Evolutionary conservation across 139 green algal genomes (phyloP), one percentile per base, ranked within the genome.

Genomic region (Coccomyxa sp.): DNA sequence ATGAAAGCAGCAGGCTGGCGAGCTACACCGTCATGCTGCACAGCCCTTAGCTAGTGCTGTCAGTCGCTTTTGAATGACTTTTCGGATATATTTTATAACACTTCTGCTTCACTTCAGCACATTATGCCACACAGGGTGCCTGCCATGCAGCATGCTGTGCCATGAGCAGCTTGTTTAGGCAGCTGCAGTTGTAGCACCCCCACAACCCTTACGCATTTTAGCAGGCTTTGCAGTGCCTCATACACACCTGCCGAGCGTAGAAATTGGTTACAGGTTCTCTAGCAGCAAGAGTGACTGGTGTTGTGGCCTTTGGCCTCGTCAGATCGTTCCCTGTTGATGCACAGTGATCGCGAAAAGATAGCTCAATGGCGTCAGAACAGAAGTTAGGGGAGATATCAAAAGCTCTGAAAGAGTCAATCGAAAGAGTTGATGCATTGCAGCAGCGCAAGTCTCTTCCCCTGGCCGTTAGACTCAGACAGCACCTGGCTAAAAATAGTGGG

Each of bases 371-470:
- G 32, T 77, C 67, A 21, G 77, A 83, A 13, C 15, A 78, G 57
- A 86, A 75, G 31, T 67, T 92, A 21, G 86, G 84, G 57, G 76
- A 81, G 38, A 82, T 92, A 25, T 85, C 86, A 18, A 27, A 71
- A 7, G 82, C 89, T 27, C 66, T 81, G n/a, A 81, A 88, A 32
- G 79, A 86, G 31, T 75, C 84, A 27, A 79, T 92, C 31, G 77
- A 90, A 17, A 79, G 88, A 11, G 82, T 92, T 23, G 88, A 92
- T 7, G 77, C 21, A 0, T 13, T 90, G 0, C 79, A 90, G 76
- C 57, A 83, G 16, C 68, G 57, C 0, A n/a, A 32, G 0, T 27
- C 81, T 57, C 76, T 63, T 63, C 81, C 81, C 12, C 21, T 88
- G 38, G 0, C n/a, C 31, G 60, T 76, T 25, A 83, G 85, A 14